Base-by-base conservation (phyloP, 163 green algal species). In the Chloroidium sp. region DNA sequence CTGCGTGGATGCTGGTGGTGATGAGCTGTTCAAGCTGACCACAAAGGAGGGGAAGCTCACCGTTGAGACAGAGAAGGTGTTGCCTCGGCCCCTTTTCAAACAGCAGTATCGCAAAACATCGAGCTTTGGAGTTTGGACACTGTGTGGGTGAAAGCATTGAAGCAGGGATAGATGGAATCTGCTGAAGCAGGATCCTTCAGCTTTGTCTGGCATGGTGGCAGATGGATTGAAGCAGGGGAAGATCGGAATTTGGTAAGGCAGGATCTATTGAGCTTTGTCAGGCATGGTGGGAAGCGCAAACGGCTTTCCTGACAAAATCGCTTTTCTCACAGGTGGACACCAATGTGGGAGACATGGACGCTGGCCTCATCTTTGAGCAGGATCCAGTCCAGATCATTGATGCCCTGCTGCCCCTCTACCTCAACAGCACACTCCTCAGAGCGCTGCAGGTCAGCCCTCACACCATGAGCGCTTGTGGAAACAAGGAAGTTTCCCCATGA, bases 21-120 rank as follows among this genome's bases (percentile, higher is more conserved):
- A 99, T 80, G 96, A 99, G 91, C 82, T 98, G 8, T 99, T 99
- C 96, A 95, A 94, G 84, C 92, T 99, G 14, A 99, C 96, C 84
- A 97, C 95, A 74, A 92, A 92, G 81, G 92, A 91, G 62, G 93
- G 93, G 62, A 88, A 94, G 87, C 87, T 97, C 61, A 82, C 87
- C 1, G 88, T 97, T 74, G 90, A 96, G 85, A 77, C 88, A 61
- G 92, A 95, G 83, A 86, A 87, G 78, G 83, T 85, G 75, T 10
- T 36, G 72, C 3, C 58, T 36, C 36, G 36, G 36, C 36, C 36
- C 36, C 36, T 36, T 77, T 77, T 57, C 14, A 58, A 1, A 77
- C 4, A 36, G 36, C 36, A 36, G 36, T 36, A 36, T 36, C 36
- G 36, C 36, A 36, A 74, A 1, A 1, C 1, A 12, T 74, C 36